phyloP scores from a whole-genome alignment of 345 rosid species.

The Melaleuca quinquenervia region DNA sequence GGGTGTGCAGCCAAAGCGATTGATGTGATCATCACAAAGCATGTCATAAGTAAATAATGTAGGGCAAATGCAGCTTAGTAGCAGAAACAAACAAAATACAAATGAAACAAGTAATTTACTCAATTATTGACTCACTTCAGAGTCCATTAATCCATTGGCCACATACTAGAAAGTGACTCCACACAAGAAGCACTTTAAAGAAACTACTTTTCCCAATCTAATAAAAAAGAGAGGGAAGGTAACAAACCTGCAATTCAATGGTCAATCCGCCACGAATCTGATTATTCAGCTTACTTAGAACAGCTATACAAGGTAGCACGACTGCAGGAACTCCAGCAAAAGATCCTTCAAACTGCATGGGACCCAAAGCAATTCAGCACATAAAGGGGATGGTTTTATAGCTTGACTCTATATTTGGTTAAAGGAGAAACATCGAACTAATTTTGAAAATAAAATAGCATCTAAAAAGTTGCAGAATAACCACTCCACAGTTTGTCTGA shows the following conservation, averaged over 20 bases:
- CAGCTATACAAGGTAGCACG: constrained; percentile 47
- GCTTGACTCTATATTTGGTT: not conserved
- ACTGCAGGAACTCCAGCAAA: constrained; percentile 45
- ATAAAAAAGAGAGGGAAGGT: not conserved
- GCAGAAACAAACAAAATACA: not conserved
- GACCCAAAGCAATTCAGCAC: constrained; percentile 4
- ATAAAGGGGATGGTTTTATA: not conserved
- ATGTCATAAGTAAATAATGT: not conserved
- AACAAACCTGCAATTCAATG: constrained; percentile 57
- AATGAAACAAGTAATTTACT: not conserved
- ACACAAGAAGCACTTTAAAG: not conserved
- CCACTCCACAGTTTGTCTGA: not conserved
- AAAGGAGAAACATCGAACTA: not conserved
- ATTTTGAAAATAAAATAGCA: not conserved
- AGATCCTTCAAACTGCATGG: constrained; percentile 46
- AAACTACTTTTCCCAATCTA: not conserved
- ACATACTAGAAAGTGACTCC: not conserved
- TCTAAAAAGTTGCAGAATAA: not conserved
- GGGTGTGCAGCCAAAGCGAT: not conserved
- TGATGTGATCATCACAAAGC: not conserved
- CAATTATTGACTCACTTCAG: not conserved
- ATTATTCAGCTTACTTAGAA: constrained; percentile 50
- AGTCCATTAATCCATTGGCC: not conserved
- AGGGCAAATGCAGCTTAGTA: not conserved
- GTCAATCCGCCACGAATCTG: constrained; percentile 34